These are phyloP conservation scores for Phaeosphaeriaceae sp. DNA, from an alignment of 2,329 filamentous ascomycete genomes.

Conservation along the genomic window DNA sequence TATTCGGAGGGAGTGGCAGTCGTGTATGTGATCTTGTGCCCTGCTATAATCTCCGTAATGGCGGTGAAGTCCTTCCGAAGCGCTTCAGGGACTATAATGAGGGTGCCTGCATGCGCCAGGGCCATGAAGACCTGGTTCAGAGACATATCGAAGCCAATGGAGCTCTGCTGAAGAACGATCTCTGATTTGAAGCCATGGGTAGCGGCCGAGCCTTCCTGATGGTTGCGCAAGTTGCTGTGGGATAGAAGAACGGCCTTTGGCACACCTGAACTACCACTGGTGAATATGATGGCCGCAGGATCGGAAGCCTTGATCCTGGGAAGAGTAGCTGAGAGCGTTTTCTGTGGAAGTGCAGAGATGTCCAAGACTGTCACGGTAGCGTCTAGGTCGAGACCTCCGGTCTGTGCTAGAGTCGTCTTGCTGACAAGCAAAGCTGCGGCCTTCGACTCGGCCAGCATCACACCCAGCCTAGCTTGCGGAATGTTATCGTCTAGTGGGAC, in stretches of 20 bases:
- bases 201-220: constrained; percentile 58
- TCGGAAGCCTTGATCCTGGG: no score
- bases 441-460: no score
- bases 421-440: not conserved
- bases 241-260: constrained; percentile 61
- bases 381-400: no score
- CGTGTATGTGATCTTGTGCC: constrained; percentile 49
- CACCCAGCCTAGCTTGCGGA: no score
- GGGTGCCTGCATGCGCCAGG: constrained; percentile 48
- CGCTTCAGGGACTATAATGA: constrained; percentile 44
- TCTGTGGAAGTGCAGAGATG: not conserved
- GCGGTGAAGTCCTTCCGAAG: constrained; percentile 44
- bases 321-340: not conserved
- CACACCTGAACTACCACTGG: constrained; percentile 61
- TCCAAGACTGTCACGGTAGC: not conserved
- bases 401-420: not conserved
- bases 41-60: constrained; percentile 47
- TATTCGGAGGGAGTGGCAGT: constrained; percentile 52
- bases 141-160: constrained; percentile 52
- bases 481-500: constrained; percentile 48
- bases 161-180: constrained; percentile 50
- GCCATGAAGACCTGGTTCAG: constrained; percentile 52
- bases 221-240: constrained; percentile 36
- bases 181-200: not conserved
- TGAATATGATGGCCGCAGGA: constrained; percentile 66